phyloP scores from a whole-genome alignment of 1,139 yeast genomes.

The Suhomyces terraborum region DNA sequence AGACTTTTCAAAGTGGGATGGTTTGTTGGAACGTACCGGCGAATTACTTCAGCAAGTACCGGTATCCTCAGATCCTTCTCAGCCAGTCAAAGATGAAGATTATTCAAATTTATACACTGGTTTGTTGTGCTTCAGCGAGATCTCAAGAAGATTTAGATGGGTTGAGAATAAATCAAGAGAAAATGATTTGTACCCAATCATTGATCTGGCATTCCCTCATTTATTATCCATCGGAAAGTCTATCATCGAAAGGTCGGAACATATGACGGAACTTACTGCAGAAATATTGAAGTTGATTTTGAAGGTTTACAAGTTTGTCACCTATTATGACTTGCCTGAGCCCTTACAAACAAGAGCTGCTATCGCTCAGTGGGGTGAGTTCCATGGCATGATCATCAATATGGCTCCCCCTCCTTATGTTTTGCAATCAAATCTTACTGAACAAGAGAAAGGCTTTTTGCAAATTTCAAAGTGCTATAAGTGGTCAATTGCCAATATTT shows the following conservation, averaged over 20 bases:
- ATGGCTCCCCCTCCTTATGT: slow-evolving; percentile 56
- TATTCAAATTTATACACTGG: slow-evolving; percentile 72
- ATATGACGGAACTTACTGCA: slow-evolving; percentile 52
- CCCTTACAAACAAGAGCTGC: slow-evolving; percentile 61
- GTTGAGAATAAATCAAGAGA: slow-evolving; percentile 59
- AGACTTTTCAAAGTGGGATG: slow-evolving; percentile 82
- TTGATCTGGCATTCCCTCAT: slow-evolving; percentile 67
- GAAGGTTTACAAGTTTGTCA: slow-evolving; percentile 80
- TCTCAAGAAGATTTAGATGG: slow-evolving; percentile 80
- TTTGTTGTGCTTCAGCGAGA: slow-evolving; percentile 70
- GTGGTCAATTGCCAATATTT: slow-evolving; percentile 85
- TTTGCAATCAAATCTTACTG: slow-evolving; percentile 24
- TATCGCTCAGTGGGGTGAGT: slow-evolving; percentile 71
- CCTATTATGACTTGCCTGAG: slow-evolving; percentile 75
- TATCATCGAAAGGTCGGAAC: slow-evolving; percentile 42
- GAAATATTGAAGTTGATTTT: slow-evolving; percentile 77
- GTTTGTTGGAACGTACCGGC: slow-evolving; percentile 60
- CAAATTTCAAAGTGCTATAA: slow-evolving; percentile 72
- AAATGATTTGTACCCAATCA: slow-evolving; percentile 57
- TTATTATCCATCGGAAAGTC: slow-evolving; percentile 66
- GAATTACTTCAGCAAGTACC: slow-evolving; percentile 50
- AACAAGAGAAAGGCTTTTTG: slow-evolving; percentile 39
- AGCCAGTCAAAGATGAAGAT: slow-evolving; percentile 34
- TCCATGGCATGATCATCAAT: slow-evolving; percentile 71
- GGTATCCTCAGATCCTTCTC: slow-evolving; percentile 1